Evolutionary conservation across 2,329 filamentous ascomycete genomes (phyloP).

Genomic region (Trichoderma breve): DNA sequence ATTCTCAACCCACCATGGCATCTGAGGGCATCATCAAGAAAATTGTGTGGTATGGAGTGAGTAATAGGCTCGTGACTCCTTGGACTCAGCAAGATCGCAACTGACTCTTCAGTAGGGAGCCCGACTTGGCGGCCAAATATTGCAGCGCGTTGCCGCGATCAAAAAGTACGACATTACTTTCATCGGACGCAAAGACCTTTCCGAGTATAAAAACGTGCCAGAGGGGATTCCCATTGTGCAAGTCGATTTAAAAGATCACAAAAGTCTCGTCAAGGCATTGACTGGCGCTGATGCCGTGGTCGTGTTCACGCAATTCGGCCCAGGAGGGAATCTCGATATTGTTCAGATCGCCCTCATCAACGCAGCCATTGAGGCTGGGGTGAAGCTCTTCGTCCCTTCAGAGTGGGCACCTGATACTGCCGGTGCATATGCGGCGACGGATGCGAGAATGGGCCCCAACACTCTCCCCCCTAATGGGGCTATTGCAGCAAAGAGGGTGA

Average conservation of each 20-base stretch:
- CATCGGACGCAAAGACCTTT: neutral
- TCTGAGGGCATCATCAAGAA: neutral
- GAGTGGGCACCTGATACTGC: conserved; percentile 15
- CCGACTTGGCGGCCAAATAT: neutral
- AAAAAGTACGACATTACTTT: neutral
- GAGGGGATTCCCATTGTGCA: neutral
- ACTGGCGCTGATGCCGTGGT: conserved; percentile 4
- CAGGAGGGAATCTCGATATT: neutral
- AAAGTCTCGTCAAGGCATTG: neutral
- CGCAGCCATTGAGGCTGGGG: conserved; percentile 1
- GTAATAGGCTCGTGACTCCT: neutral
- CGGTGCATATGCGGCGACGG: neutral
- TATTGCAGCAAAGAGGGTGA: neutral
- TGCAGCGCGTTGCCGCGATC: neutral
- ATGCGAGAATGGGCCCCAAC: neutral
- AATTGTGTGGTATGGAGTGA: conserved; percentile 10
- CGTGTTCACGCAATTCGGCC: neutral
- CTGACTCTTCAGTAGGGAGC: neutral
- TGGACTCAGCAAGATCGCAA: neutral
- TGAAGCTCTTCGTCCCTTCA: conserved; percentile 13
- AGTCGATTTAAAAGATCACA: neutral
- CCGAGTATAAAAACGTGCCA: neutral
- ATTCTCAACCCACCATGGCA: neutral
- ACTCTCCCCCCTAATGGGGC: neutral
- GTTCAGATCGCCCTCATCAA: conserved; percentile 10